These are phyloP conservation scores for Paspalum vaginatum DNA, from an alignment of 176 grass and related monocot species.

Conservation along the genomic window DNA sequence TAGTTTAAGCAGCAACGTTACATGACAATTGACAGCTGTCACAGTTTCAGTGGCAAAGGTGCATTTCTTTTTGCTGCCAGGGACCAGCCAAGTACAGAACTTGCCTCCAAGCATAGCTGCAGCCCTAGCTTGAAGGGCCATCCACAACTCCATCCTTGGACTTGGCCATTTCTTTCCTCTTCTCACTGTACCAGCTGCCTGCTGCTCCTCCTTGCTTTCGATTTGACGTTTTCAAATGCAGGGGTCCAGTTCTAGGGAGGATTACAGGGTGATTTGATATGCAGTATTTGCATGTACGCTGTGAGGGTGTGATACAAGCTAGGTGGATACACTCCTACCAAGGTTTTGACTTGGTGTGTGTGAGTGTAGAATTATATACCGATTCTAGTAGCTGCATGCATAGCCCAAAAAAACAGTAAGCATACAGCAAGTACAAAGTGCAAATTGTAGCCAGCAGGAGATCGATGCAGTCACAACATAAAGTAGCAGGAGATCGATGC, in stretches of 20 bases:
- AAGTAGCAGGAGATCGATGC: too few species aligned
- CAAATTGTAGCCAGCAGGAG: too few species aligned
- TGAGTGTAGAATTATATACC: conserved; percentile 20
- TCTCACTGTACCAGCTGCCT: conserved; percentile 29
- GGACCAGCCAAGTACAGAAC: conserved; percentile 41
- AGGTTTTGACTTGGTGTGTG: conserved; percentile 51
- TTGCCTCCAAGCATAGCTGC: conserved; percentile 47
- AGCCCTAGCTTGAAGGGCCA: conserved; percentile 60
- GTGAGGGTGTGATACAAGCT: conserved; percentile 29
- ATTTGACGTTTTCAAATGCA: conserved; percentile 50
- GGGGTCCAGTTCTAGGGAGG: conserved; percentile 65
- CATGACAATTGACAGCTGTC: conserved; percentile 57
- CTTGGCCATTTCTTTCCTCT: conserved; percentile 53
- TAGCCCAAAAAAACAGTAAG: too few species aligned
- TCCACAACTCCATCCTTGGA: conserved; percentile 55
- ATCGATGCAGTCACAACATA: too few species aligned
- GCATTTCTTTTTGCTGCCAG: conserved; percentile 32
- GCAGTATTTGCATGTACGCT: conserved; percentile 33
- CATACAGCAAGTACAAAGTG: too few species aligned
- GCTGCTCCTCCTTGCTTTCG: conserved; percentile 11
- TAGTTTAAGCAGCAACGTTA: conserved; percentile 37
- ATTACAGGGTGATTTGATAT: conserved; percentile 43
- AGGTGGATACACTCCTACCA: conserved; percentile 40
- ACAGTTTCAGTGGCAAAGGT: conserved; percentile 27
- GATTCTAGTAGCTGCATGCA: too few species aligned